Conservation (phyloP, 164 flowering plant genomes). For the Annona squamosa region DNA sequence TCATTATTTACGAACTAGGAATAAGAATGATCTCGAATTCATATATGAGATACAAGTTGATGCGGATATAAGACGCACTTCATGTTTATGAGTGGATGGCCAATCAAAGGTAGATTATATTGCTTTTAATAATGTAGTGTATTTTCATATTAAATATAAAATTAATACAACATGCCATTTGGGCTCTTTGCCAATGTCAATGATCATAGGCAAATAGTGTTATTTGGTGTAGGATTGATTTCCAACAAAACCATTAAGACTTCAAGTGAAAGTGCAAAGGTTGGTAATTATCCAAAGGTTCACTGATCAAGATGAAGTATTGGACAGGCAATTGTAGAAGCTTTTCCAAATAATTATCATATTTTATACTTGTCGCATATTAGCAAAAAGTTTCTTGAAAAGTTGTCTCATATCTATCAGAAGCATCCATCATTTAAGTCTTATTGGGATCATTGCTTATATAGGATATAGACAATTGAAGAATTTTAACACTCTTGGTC, state of each 20-base stretch:
- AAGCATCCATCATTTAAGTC: not conserved
- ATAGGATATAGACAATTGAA: not conserved
- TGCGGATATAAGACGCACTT: not conserved
- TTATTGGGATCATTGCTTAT: not conserved
- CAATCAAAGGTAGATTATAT: constrained; percentile 20
- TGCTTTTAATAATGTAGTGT: constrained; percentile 56
- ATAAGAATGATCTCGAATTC: not conserved
- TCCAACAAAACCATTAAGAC: not conserved
- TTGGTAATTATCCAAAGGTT: constrained; percentile 11
- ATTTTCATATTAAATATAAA: constrained; percentile 73
- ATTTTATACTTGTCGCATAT: not conserved
- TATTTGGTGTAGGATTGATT: constrained; percentile 9
- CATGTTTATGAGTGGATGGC: not conserved
- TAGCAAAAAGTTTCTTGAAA: not conserved
- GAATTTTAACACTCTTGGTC: not conserved
- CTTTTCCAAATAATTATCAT: constrained; percentile 5
- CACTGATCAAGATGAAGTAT: constrained; percentile 8
- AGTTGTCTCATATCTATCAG: not conserved
- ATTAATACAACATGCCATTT: constrained; percentile 69
- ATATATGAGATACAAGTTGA: not conserved
- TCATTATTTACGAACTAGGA: no score
- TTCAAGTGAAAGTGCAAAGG: constrained; percentile 15
- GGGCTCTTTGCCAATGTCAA: constrained; percentile 79
- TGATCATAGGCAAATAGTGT: constrained; percentile 75
- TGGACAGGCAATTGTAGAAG: constrained; percentile 2